A percentile compares a stretch with the other conserved stretches of the same genome.
Conservation (phyloP, 176 grass and related monocot species). For the Lolium multiflorum region DNA sequence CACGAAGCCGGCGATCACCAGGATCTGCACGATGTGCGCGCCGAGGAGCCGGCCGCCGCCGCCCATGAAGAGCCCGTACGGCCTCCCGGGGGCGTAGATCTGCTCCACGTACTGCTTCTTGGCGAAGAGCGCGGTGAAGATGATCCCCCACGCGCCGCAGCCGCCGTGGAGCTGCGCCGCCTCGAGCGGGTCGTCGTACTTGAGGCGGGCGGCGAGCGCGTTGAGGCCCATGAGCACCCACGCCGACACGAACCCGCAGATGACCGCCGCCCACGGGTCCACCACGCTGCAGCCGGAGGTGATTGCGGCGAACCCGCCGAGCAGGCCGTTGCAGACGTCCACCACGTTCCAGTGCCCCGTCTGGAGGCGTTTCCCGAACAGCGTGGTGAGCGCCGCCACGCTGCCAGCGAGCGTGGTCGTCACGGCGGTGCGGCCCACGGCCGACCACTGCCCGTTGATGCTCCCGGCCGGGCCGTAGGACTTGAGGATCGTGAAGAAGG, state of each 20-base stretch:
- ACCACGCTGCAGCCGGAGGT: conserved; percentile 89
- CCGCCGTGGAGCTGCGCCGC: conserved; percentile 95
- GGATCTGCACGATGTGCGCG: conserved; percentile 74
- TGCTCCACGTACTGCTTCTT: conserved; percentile 72
- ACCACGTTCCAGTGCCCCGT: conserved; percentile 94
- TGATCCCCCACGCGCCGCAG: conserved; percentile 84
- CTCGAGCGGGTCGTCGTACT: conserved; percentile 96
- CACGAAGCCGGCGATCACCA: conserved; percentile 81
- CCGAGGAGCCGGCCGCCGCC: conserved; percentile 79
- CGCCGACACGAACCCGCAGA: conserved; percentile 91
- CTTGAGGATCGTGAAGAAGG: conserved; percentile 82
- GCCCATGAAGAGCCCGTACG: conserved; percentile 94
- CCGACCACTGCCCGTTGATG: conserved; percentile 91
- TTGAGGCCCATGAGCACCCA: conserved; percentile 95
- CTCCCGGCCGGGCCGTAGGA: conserved; percentile 67
- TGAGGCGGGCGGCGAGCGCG: conserved; percentile 68
- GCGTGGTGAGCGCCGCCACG: conserved; percentile 86
- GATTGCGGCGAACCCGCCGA: conserved; percentile 94
- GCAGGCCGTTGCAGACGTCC: conserved; percentile 95
- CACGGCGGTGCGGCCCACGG: conserved; percentile 88
- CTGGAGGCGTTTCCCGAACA: conserved; percentile 89
- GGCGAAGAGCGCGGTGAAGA: conserved; percentile 95
- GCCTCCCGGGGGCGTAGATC: conserved; percentile 67
- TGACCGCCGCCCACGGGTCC: conserved; percentile 89
- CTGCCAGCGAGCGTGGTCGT: conserved; percentile 89